Evolutionary conservation across 176 grass and related monocot species (phyloP), one percentile per base, ranked within the genome.

Genomic region (Areca catechu): DNA sequence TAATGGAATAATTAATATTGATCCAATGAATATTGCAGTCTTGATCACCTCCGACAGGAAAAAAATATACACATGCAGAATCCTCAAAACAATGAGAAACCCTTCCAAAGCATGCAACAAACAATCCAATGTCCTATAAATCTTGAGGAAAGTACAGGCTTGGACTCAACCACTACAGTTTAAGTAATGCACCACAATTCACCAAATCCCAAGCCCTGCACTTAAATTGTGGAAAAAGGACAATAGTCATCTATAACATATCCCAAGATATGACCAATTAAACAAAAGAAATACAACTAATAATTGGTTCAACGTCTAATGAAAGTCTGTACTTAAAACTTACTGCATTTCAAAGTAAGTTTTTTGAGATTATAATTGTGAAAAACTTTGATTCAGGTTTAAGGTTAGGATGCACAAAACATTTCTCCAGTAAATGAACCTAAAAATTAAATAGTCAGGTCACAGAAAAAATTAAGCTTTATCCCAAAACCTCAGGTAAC

Each of bases 41-140:
- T 16, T 59, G 57, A 55, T 60, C 18, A 37, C 24, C 7, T 60
- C 27, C 12, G 24, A 27, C 25, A 28, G 2, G 25, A 60, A 60
- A 60, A 24, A 43, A 5, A 7, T 60, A 60, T 19, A 24, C 29
- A 29, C 24, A 60, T 16, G 57, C 23, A 34, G 25, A 60, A 60
- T 60, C 16, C 16, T 60, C 23, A 60, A 60, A 60, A 43, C 7
- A 30, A 60, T 9, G 25, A 34, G 25, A 55, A 55, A 55, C 7
- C 30, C 57, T 60, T 37, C 57, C 57, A 60, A 60, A 60, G 57
- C 57, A 60, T 60, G 16, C 57, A 60, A 60, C 17, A 60, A 60
- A 30, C 57, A 60, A 60, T 17, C 57, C 16, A n/a, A 60, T 18
- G 24, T 18, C 57, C 25, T 19, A 60, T 5, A 37, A 60, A 37